phyloP scores from a whole-genome alignment of 805 yeast genomes.

The Candida khao-thaluensis region DNA sequence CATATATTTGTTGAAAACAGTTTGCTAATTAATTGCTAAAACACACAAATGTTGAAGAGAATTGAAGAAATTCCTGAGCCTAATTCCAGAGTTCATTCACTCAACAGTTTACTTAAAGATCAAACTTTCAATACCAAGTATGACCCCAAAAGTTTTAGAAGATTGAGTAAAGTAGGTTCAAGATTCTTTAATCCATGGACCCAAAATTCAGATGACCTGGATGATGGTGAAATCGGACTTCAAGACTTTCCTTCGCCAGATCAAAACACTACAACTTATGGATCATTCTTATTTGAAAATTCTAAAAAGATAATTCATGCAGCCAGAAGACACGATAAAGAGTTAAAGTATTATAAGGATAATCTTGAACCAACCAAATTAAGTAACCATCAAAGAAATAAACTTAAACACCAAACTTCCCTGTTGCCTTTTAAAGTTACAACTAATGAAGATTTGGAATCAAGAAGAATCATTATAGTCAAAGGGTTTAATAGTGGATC shows the following conservation, averaged over 20 bases:
- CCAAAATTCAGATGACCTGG: not conserved
- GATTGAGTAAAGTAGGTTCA: slow-evolving; percentile 8
- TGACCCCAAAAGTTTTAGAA: slow-evolving; percentile 5
- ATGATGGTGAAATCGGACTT: not conserved
- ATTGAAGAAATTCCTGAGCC: not conserved
- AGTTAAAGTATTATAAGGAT: not conserved
- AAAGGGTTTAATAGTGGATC: slow-evolving; percentile 41
- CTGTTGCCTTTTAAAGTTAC: not conserved
- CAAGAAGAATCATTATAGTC: slow-evolving; percentile 33
- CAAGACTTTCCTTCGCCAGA: not conserved
- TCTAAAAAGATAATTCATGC: slow-evolving; percentile 1
- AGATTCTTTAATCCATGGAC: slow-evolving; percentile 10
- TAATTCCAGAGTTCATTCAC: slow-evolving; percentile 12
- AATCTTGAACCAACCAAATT: not conserved
- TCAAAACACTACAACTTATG: not conserved
- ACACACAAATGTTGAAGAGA: slow-evolving; percentile 2
- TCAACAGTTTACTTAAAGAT: slow-evolving; percentile 15
- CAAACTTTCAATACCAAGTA: slow-evolving; percentile 9
- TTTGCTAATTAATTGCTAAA: slow-evolving; percentile 7
- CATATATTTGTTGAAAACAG: too few species aligned
- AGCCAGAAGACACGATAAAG: slow-evolving; percentile 2
- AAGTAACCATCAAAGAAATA: not conserved
- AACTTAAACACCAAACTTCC: not conserved
- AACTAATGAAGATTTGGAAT: slow-evolving; percentile 6
- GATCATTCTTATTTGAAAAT: slow-evolving; percentile 1